Conservation (phyloP, 202 grass and related monocot species). For the Panicum virgatum region DNA sequence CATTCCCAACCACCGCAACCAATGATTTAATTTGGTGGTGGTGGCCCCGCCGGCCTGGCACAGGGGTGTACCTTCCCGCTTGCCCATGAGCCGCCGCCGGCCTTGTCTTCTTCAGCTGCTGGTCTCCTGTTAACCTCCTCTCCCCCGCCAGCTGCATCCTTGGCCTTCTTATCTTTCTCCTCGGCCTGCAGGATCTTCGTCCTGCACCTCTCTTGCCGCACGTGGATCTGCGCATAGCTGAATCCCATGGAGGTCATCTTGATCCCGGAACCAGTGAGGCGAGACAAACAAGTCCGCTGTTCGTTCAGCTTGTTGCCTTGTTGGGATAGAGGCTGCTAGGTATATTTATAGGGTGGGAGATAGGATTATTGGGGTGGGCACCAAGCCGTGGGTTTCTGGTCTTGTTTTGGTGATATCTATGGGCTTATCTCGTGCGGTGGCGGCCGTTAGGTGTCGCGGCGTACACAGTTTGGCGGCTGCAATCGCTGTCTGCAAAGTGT, state of each 20-base stretch:
- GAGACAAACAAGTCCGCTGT: not conserved
- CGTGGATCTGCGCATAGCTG: constrained; percentile 24
- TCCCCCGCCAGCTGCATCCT: not conserved
- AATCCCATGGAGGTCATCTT: constrained; percentile 11
- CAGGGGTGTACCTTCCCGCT: constrained; percentile 21
- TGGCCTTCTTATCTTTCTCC: not conserved
- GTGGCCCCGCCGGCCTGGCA: not conserved
- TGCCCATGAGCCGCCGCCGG: not conserved
- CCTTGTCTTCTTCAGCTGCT: not conserved
- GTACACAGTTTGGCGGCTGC: not conserved
- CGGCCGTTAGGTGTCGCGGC: not conserved
- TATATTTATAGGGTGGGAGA: not conserved
- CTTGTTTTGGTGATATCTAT: not conserved
- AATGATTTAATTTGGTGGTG: not conserved
- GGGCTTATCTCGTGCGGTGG: not conserved
- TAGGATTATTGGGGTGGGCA: not conserved
- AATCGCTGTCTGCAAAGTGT: not conserved
- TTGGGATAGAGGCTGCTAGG: not conserved
- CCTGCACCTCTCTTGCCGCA: not conserved
- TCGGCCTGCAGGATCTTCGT: not conserved
- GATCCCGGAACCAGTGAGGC: not conserved
- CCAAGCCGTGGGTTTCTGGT: not conserved
- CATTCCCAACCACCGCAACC: not conserved
- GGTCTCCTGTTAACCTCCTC: not conserved
- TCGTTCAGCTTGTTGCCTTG: not conserved